These are phyloP conservation scores for Clonostachys chloroleuca DNA, from an alignment of 2,329 filamentous ascomycete species.

Conservation along the genomic window DNA sequence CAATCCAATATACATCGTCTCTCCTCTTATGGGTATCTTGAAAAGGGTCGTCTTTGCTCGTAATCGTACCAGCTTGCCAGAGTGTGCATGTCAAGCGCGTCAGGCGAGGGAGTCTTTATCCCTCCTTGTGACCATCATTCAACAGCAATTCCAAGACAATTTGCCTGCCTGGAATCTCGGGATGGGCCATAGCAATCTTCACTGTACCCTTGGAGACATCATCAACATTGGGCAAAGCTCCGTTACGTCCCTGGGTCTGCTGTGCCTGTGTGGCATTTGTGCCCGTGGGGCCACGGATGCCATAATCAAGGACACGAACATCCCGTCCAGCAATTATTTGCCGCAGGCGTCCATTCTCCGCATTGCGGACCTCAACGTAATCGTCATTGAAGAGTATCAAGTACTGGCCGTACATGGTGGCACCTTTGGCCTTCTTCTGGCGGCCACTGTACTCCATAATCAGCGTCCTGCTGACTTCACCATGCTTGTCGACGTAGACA, in stretches of 20 bases:
- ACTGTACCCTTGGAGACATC: slow-evolving; percentile 67
- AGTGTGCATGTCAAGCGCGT: no score
- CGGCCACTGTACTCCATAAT: slow-evolving; percentile 99
- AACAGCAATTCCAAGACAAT: slow-evolving; percentile 89
- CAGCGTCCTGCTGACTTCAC: slow-evolving; percentile 87
- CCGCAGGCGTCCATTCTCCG: slow-evolving; percentile 86
- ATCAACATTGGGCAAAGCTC: slow-evolving; percentile 25
- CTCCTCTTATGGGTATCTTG: background rate
- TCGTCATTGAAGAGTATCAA: slow-evolving; percentile 91
- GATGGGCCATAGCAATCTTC: slow-evolving; percentile 94
- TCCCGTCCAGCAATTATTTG: slow-evolving; percentile 93
- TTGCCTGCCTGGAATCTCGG: slow-evolving; percentile 77
- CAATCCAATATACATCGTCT: background rate
- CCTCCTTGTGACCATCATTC: slow-evolving; percentile 69
- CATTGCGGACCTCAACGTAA: slow-evolving; percentile 95
- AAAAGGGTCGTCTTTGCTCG: no score
- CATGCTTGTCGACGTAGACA: slow-evolving; percentile 97
- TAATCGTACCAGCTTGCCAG: no score
- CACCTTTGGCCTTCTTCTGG: slow-evolving; percentile 69
- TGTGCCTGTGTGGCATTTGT: slow-evolving; percentile 30
- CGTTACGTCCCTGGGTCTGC: slow-evolving; percentile 24
- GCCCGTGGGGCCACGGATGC: slow-evolving; percentile 59
- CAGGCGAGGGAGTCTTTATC: background rate
- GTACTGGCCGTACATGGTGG: slow-evolving; percentile 88
- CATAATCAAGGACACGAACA: slow-evolving; percentile 86